phyloP scores from a whole-genome alignment of 2,329 filamentous ascomycete species.

The Sclerotiophoma versabilis region DNA sequence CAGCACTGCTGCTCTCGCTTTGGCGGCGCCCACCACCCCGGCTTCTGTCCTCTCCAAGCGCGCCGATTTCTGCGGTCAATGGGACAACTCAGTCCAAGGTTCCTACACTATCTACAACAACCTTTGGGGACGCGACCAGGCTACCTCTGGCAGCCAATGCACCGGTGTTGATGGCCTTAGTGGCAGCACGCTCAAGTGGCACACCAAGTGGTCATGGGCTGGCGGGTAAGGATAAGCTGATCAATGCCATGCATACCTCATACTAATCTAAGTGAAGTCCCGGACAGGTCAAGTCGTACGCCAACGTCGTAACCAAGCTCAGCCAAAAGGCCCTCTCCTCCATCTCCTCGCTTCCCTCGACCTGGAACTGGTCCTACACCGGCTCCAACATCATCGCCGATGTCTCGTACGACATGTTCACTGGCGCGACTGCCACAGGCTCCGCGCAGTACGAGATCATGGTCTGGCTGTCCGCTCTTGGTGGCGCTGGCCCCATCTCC shows the following conservation, averaged over 20 bases:
- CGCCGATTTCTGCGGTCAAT: slow-evolving; percentile 45
- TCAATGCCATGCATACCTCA: no score
- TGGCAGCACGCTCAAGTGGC: slow-evolving; percentile 52
- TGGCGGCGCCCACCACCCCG: slow-evolving; percentile 40
- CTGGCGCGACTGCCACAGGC: slow-evolving; percentile 56
- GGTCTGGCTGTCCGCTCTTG: slow-evolving; percentile 68
- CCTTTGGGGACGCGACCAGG: slow-evolving; percentile 54
- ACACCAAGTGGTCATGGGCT: slow-evolving; percentile 54
- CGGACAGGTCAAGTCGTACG: slow-evolving; percentile 53
- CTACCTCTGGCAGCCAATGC: slow-evolving; percentile 56
- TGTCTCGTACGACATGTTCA: slow-evolving; percentile 70
- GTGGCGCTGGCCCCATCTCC: slow-evolving; percentile 66
- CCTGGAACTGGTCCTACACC: slow-evolving; percentile 59
- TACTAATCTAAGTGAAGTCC: slow-evolving; percentile 24
- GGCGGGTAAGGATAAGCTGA: slow-evolving; percentile 43
- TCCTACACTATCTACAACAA: slow-evolving; percentile 50
- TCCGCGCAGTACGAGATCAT: slow-evolving; percentile 68
- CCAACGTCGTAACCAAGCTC: slow-evolving; percentile 52
- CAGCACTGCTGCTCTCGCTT: slow-evolving; percentile 37
- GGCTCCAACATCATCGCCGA: slow-evolving; percentile 61
- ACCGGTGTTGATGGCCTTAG: slow-evolving; percentile 51
- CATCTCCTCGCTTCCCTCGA: slow-evolving; percentile 54
- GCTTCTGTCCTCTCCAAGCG: slow-evolving; percentile 38
- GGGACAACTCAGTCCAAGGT: slow-evolving; percentile 37
- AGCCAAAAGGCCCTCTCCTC: slow-evolving; percentile 41